phyloP scores from a whole-genome alignment of 1,284 basidiomycete genomes.

The Kwoniella shivajii region DNA sequence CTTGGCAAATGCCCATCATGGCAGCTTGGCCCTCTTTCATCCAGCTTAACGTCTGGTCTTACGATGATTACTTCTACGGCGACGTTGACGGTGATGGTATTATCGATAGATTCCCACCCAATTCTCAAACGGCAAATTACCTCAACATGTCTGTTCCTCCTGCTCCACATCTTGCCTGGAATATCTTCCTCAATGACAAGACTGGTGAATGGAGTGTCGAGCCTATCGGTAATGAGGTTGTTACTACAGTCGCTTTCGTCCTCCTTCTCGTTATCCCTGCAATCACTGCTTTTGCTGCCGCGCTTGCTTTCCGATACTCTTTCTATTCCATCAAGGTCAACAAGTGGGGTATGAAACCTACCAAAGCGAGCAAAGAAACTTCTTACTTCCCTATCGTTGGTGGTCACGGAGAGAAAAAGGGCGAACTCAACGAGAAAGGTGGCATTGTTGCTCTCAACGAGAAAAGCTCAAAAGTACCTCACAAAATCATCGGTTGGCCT shows the following conservation, averaged over 20 bases:
- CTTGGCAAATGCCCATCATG: slow-evolving; percentile 64
- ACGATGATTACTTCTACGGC: slow-evolving; percentile 86
- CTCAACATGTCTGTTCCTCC: slow-evolving; percentile 73
- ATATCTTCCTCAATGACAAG: slow-evolving; percentile 73
- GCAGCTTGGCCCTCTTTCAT: slow-evolving; percentile 82
- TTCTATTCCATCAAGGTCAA: slow-evolving; percentile 95
- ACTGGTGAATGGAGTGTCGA: slow-evolving; percentile 73
- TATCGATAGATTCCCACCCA: slow-evolving; percentile 84
- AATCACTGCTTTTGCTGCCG: slow-evolving; percentile 78
- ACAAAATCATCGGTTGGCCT: slow-evolving; percentile 84
- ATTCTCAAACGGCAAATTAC: slow-evolving; percentile 76
- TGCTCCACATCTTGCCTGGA: slow-evolving; percentile 74
- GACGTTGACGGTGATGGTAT: slow-evolving; percentile 82
- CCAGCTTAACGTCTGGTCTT: slow-evolving; percentile 84
- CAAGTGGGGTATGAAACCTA: slow-evolving; percentile 76
- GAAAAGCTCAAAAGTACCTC: slow-evolving; percentile 61
- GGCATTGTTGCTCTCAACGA: slow-evolving; percentile 56
- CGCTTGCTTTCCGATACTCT: slow-evolving; percentile 85
- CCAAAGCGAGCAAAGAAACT: slow-evolving; percentile 53
- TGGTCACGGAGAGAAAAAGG: slow-evolving; percentile 63
- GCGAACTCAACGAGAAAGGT: slow-evolving; percentile 48
- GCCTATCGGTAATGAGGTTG: slow-evolving; percentile 75
- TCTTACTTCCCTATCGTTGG: slow-evolving; percentile 58
- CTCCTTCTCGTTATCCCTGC: slow-evolving; percentile 77
- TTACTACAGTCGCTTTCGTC: slow-evolving; percentile 81